Evolutionary conservation across 2,329 filamentous ascomycete genomes (phyloP).

Genomic region (Cercospora nicotianae): DNA sequence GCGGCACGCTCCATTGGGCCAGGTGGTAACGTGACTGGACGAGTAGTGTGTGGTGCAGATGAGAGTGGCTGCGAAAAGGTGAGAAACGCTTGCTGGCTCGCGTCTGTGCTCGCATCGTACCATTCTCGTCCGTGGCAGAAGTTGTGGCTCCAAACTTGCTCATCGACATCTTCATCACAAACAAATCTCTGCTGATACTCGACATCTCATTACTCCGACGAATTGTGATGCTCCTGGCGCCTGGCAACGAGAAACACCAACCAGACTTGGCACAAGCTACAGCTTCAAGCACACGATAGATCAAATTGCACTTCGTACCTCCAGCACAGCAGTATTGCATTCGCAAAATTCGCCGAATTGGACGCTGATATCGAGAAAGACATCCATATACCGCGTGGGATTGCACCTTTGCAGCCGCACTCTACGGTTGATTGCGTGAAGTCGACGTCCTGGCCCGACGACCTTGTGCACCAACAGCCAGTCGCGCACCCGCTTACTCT

Average conservation of each 20-base stretch:
- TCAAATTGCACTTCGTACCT: background rate
- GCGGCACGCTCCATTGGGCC: conserved; percentile 4
- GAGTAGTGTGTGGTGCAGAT: background rate
- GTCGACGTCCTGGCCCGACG: background rate
- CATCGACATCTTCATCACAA: background rate
- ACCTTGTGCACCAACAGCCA: background rate
- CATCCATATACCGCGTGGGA: background rate
- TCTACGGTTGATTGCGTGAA: background rate
- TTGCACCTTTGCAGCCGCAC: background rate
- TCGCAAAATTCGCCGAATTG: background rate
- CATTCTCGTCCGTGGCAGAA: background rate
- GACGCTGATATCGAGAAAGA: background rate
- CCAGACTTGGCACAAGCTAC: background rate
- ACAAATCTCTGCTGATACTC: background rate
- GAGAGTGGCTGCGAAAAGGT: conserved; percentile 3
- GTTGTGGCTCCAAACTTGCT: background rate
- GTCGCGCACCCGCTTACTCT: conserved; percentile 11
- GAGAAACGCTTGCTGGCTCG: background rate
- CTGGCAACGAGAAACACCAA: background rate
- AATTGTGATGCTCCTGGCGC: background rate
- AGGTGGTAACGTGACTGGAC: conserved; percentile 6
- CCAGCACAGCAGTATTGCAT: background rate
- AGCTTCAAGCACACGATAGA: background rate
- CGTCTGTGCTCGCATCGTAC: conserved; percentile 2
- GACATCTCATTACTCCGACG: background rate